Conservation (phyloP, 192 early-diverging fungal genomes). For the Martensiomyces pterosporus region DNA sequence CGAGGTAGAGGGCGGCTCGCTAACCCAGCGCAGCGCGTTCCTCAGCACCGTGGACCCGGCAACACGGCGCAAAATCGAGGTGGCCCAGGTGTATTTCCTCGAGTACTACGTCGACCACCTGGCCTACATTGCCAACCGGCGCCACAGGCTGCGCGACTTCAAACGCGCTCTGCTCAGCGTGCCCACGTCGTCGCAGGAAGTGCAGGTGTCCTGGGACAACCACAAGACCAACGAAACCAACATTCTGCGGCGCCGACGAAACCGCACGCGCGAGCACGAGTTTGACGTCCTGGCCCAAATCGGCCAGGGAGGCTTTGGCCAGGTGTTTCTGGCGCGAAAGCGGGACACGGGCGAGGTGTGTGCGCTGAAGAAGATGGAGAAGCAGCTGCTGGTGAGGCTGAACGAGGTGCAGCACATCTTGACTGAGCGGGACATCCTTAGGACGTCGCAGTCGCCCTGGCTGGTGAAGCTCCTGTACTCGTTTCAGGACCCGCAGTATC, state of each 20-base stretch:
- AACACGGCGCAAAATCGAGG: conserved; percentile 44
- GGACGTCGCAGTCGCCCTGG: conserved; percentile 66
- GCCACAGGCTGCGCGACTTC: conserved; percentile 54
- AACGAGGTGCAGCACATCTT: conserved; percentile 70
- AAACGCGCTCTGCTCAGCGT: conserved; percentile 49
- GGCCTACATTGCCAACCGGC: conserved; percentile 69
- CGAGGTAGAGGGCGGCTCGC: conserved; percentile 20
- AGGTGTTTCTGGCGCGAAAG: conserved; percentile 71
- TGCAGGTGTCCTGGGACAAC: conserved; percentile 40
- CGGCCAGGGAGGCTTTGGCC: conserved; percentile 77
- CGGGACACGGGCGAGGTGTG: conserved; percentile 65
- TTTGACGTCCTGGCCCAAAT: conserved; percentile 70
- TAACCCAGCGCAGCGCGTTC: conserved; percentile 44
- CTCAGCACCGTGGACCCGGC: conserved; percentile 46
- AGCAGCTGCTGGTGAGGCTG: conserved; percentile 58
- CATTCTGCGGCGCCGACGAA: conserved; percentile 63
- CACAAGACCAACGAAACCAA: conserved; percentile 54
- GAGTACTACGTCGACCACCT: conserved; percentile 82
- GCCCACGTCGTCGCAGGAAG: conserved; percentile 29
- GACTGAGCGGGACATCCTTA: conserved; percentile 74
- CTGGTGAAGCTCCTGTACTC: conserved; percentile 88
- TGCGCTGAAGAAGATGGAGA: conserved; percentile 77
- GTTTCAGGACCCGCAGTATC: conserved; percentile 71
- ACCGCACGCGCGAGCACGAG: conserved; percentile 59
- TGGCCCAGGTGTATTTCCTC: conserved; percentile 60